Evolutionary conservation across 768 basidiomycete species (phyloP).

Genomic region (Strobilomyces dryophilus): DNA sequence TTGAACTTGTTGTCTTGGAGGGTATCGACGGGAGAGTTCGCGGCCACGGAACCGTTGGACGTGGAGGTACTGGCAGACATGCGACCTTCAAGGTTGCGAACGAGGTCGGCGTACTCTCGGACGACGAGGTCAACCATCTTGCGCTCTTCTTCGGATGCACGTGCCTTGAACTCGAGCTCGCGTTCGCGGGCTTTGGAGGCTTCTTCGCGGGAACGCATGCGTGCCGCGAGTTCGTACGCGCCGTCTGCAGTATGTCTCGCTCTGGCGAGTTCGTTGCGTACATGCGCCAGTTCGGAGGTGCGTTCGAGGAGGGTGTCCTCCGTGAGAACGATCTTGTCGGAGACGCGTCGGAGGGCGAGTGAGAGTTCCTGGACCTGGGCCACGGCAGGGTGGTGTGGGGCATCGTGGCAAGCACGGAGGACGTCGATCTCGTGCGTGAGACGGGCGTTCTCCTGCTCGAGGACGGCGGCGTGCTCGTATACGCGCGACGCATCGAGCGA

Average conservation of each 20-base stretch:
- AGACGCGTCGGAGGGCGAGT: slow-evolving; percentile 62
- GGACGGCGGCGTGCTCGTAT: slow-evolving; percentile 18
- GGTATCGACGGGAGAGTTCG: slow-evolving; percentile 28
- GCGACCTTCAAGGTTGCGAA: slow-evolving; percentile 56
- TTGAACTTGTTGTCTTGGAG: slow-evolving; percentile 47
- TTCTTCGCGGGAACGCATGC: slow-evolving; percentile 53
- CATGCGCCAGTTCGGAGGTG: slow-evolving; percentile 43
- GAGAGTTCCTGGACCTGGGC: slow-evolving; percentile 52
- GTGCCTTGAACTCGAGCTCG: slow-evolving; percentile 43
- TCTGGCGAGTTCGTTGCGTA: slow-evolving; percentile 40
- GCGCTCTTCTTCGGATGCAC: slow-evolving; percentile 51
- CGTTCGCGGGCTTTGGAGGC: slow-evolving; percentile 45
- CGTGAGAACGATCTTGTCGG: slow-evolving; percentile 61
- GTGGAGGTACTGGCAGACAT: slow-evolving; percentile 19
- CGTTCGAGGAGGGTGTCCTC: slow-evolving; percentile 51
- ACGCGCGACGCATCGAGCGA: slow-evolving; percentile 44
- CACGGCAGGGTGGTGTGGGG: slow-evolving; percentile 34
- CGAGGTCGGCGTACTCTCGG: slow-evolving; percentile 72
- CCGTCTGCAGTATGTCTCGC: slow-evolving; percentile 42
- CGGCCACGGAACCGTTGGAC: slow-evolving; percentile 14
- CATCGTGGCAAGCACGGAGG: slow-evolving; percentile 52
- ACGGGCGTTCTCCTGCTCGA: slow-evolving; percentile 58
- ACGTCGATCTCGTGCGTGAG: slow-evolving; percentile 52
- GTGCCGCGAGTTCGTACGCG: slow-evolving; percentile 54
- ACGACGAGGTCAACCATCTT: slow-evolving; percentile 62